Conservation (phyloP, 768 basidiomycete genomes). For the Lactarius pseudohatsudake region DNA sequence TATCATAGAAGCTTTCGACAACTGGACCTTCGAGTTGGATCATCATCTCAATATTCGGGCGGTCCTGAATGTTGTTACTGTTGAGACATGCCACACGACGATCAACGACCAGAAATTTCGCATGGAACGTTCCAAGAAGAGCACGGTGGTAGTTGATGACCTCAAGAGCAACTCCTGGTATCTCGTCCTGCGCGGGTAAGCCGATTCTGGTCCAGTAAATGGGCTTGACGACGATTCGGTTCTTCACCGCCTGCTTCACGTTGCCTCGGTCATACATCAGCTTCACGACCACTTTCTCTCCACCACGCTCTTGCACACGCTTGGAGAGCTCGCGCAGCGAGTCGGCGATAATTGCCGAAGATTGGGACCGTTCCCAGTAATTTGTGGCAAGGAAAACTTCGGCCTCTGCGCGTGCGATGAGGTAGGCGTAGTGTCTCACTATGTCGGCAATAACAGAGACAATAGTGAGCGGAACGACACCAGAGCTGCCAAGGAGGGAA, state of each 20-base stretch:
- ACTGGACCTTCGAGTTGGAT: conserved; percentile 68
- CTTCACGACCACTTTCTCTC: conserved; percentile 57
- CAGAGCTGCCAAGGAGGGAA: conserved; percentile 58
- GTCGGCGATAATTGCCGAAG: conserved; percentile 50
- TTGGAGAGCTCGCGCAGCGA: conserved; percentile 40
- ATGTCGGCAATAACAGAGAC: conserved; percentile 71
- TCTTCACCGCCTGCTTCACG: conserved; percentile 48
- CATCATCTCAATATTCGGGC: conserved; percentile 59
- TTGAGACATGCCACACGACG: conserved; percentile 64
- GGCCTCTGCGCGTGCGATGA: conserved; percentile 58
- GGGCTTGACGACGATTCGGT: conserved; percentile 48
- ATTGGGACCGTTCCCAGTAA: conserved; percentile 54
- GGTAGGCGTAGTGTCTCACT: conserved; percentile 64
- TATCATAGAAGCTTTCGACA: conserved; percentile 69
- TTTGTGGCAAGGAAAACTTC: conserved; percentile 72
- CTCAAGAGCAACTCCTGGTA: conserved; percentile 60
- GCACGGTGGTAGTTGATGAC: conserved; percentile 59
- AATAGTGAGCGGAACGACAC: conserved; percentile 61
- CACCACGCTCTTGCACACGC: conserved; percentile 43
- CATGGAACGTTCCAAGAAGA: conserved; percentile 66
- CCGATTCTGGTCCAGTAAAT: conserved; percentile 49
- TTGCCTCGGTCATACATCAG: conserved; percentile 70
- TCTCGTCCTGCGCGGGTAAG: conserved; percentile 53
- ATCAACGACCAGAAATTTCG: conserved; percentile 69
- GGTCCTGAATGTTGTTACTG: conserved; percentile 68